These are phyloP conservation scores for Botryotinia calthae DNA, from an alignment of 2,329 filamentous ascomycete genomes.

Conservation along the genomic window DNA sequence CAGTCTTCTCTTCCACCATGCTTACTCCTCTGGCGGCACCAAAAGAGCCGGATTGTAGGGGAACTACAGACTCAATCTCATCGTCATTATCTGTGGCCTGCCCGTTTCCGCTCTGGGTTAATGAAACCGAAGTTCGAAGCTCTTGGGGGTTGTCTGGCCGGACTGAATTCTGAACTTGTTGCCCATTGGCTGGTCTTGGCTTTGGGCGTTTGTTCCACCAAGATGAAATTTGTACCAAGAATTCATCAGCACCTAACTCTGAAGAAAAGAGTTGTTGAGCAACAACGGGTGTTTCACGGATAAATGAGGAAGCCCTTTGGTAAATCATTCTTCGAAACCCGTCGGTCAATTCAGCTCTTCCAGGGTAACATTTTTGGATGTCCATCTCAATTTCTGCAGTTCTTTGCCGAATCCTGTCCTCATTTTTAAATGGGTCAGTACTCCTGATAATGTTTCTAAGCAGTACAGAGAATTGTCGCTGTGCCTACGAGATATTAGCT, in stretches of 20 bases:
- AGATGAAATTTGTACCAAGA: not conserved
- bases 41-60: not conserved
- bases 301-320: not conserved
- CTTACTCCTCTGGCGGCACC: not conserved
- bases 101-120: not conserved
- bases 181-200: not conserved
- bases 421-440: not conserved
- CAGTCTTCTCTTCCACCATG: not conserved
- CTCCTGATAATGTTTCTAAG: not conserved
- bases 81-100: not conserved
- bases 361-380: not conserved
- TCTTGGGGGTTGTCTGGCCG: not conserved
- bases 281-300: not conserved
- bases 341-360: not conserved
- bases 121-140: not conserved
- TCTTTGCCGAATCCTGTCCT: not conserved
- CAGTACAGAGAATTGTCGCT: not conserved
- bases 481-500: conserved; percentile 3
- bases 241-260: not conserved
- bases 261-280: not conserved
- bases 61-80: not conserved
- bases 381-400: not conserved
- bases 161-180: not conserved
- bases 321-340: not conserved
- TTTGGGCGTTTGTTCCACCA: not conserved